Base-by-base conservation (phyloP, 176 grass and related monocot species). In the Puccinellia tenuiflora region DNA sequence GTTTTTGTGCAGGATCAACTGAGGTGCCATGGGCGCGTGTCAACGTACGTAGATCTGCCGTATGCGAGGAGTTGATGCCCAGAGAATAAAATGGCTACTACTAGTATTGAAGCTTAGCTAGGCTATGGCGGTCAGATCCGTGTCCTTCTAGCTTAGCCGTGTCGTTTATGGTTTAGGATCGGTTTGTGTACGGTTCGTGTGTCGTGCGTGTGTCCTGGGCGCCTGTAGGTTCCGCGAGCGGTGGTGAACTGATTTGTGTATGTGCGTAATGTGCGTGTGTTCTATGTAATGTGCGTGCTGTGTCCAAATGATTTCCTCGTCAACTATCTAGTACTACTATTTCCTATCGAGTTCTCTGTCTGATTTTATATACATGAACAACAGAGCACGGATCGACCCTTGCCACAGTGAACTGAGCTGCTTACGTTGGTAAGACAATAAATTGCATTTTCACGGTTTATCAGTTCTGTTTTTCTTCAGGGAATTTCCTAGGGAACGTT, bases 1-100 rank as follows among this genome's bases (percentile, higher is more conserved):
- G 13, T 2, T 15, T 20, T 1, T 77, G 18, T 37, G 88, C 79
- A 90, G 88, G 83, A 86, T 90, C 50, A 77, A 82, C 28, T 90
- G 63, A 68, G 12, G 78, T 5, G 79, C 4, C 47, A 0, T n/a
- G 60, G 21, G 4, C 28, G 13, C 26, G 30, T 45, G 12, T 45
- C 43, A 3, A 17, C 8, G 30, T 0, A 3, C 39, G 18, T 20
- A 26, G 13, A 17, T 0, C 34, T 11, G 13, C 50, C 24, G 53
- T 43, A 4, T 30, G 25, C 20, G 77, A 81, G 77, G 50, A 21
- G 53, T 39, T 7, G 55, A 7, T 39, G 30, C 78, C 3, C 0
- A 18, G 15, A 71, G 78, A 89, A 77, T 52, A 89, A 89, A 61
- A 61, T 15, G 59, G 52, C 4, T 37, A 20, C 50, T 43, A 40